Evolutionary conservation across 129 eudicot species (phyloP), one percentile per base, ranked within the genome.

Genomic region (Cynara cardunculus): DNA sequence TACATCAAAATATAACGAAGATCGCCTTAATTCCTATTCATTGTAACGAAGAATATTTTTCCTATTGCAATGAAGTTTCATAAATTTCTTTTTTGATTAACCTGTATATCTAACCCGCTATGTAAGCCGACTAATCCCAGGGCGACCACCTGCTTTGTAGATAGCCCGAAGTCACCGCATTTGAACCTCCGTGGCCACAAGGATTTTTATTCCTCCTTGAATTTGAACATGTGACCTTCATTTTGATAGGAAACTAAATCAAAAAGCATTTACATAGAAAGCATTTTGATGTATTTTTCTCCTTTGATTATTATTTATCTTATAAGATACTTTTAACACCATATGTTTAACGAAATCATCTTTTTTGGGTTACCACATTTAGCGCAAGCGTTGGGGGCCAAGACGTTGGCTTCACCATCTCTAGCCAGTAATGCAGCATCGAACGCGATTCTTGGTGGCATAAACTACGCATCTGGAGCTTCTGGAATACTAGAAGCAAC

Each of bases 381-480:
- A 90, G 96, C 86, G 4, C 77, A 80, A 85, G 90, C 96, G 3
- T 83, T 90, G 19, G 96, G 92, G 79, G 96, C 84, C 69, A 82
- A 78, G 24, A 76, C 92, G 7, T 78, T 86, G 7, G 78, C 96
- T 59, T 77, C 84, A 21, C 92, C 92, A 7, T 90, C 85, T 28
- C 82, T 90, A 35, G 76, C 89, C 10, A 82, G 82, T 67, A 74
- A 88, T 74, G 84, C 92, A 21, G 18, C 34, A 34, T 80, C 85
- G 16, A 79, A 73, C 11, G 89, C 85, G 26, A 56, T 82, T n/a
- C 81, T 16, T 6, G 75, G 73, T 62, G 96, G 96, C 64, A 78
- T 90, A 44, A 90, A 86, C 72, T 90, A 84, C 28, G 96, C 90
- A 22, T 90, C 96, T 7, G 92, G 91, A 27, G 87, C 92, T 70